A percentile compares a stretch with the other conserved stretches of the same genome.
Evolutionary conservation across 345 rosid species (phyloP).

Genomic region (Bruguiera gymnorhiza): DNA sequence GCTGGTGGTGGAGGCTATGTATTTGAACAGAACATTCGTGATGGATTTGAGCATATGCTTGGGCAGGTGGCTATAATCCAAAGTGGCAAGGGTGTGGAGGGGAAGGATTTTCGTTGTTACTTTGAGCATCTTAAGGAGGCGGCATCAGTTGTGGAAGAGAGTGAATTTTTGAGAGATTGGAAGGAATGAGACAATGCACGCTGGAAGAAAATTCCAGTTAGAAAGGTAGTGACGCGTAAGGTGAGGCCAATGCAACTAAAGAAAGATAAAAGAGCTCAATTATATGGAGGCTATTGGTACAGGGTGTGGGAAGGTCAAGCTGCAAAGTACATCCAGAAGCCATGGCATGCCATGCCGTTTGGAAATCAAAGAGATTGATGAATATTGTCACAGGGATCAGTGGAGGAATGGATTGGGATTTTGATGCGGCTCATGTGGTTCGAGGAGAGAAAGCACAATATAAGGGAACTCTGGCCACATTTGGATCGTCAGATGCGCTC

Average conservation of each 20-base stretch:
- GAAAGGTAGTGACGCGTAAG: constrained; percentile 62
- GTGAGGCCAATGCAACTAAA: constrained; percentile 60
- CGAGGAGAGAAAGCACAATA: constrained; percentile 84
- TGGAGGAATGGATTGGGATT: constrained; percentile 94
- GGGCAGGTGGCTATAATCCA: constrained; percentile 51
- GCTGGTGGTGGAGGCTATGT: constrained; percentile 90
- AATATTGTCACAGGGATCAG: constrained; percentile 74
- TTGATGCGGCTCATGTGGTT: constrained; percentile 80
- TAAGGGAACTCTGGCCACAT: constrained; percentile 80
- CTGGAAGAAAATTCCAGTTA: constrained; percentile 64
- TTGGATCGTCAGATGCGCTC: constrained; percentile 78
- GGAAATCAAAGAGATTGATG: constrained; percentile 97
- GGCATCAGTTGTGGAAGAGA: constrained; percentile 73
- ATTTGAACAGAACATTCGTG: constrained; percentile 80
- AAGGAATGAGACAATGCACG: constrained; percentile 72
- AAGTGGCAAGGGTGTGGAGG: constrained; percentile 66
- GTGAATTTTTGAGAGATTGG: constrained; percentile 75
- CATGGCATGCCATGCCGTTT: constrained; percentile 60
- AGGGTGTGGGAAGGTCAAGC: constrained; percentile 89
- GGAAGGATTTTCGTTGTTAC: constrained; percentile 80
- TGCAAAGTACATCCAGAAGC: constrained; percentile 65
- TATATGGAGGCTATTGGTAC: constrained; percentile 92
- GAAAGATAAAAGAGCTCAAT: constrained; percentile 68
- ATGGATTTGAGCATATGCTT: constrained; percentile 84
- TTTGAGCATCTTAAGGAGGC: constrained; percentile 86